Percentiles rank a stretch among this genome's conserved stretches.
Evolutionary conservation across 2,329 filamentous ascomycete genomes (phyloP).

Genomic region (Colletotrichum somersetense): DNA sequence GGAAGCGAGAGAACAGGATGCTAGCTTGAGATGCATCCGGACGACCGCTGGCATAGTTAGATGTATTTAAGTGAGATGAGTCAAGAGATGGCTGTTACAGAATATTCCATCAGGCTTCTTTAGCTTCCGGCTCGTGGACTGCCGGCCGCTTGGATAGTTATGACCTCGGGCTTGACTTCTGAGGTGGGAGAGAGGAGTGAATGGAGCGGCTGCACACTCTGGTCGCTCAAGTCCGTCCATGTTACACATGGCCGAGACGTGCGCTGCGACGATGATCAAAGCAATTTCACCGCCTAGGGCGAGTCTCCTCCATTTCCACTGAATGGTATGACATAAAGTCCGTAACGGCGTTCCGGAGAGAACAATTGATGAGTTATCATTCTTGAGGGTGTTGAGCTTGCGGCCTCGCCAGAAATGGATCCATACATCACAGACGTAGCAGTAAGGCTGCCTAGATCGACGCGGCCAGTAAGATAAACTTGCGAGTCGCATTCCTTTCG

Average conservation of each 20-base stretch:
- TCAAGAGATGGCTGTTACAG: not conserved
- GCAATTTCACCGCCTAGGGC: slow-evolving; percentile 5
- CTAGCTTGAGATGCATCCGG: not conserved
- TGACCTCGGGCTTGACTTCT: slow-evolving; percentile 30
- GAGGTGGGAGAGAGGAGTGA: slow-evolving; percentile 6
- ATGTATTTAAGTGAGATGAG: slow-evolving; percentile 29
- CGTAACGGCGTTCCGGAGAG: not conserved
- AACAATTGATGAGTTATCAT: not conserved
- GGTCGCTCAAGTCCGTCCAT: slow-evolving; percentile 39
- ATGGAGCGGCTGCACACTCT: slow-evolving; percentile 21
- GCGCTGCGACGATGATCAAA: slow-evolving; percentile 39
- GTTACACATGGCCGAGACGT: slow-evolving; percentile 40
- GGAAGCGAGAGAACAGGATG: slow-evolving; percentile 33
- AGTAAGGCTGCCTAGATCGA: not conserved
- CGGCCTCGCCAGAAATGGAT: not conserved
- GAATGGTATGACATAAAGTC: not conserved
- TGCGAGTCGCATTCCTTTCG: no score
- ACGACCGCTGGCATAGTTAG: not conserved
- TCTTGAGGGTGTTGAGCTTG: not conserved
- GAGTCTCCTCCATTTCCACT: not conserved
- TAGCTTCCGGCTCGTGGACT: slow-evolving; percentile 39
- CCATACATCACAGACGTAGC: not conserved
- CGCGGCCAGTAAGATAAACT: no score
- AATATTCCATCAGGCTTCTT: slow-evolving; percentile 40
- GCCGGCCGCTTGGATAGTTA: slow-evolving; percentile 38